phyloP scores from a whole-genome alignment of 495 filamentous ascomycete species.

The Talaromyces nanjingensis region DNA sequence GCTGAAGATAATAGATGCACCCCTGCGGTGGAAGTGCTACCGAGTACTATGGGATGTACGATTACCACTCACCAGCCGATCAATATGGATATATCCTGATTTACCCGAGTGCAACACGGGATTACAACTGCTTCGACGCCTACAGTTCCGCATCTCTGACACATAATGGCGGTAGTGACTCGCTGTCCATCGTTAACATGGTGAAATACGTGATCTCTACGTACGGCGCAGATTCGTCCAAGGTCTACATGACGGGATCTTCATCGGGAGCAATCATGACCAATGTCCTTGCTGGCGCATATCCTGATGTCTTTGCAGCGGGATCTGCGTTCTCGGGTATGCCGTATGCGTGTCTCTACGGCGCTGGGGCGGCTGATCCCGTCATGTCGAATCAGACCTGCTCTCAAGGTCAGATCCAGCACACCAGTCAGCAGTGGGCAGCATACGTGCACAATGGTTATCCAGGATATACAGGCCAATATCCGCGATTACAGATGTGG shows the following conservation, averaged over 20 bases:
- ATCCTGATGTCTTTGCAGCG: slow-evolving; percentile 52
- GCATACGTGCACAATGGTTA: slow-evolving; percentile 43
- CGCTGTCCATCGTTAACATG: slow-evolving; percentile 55
- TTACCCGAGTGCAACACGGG: slow-evolving; percentile 43
- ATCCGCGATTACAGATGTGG: slow-evolving; percentile 50
- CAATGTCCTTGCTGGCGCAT: slow-evolving; percentile 50
- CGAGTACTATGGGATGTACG: slow-evolving; percentile 41
- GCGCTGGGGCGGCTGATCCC: slow-evolving; percentile 11
- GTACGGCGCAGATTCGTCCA: slow-evolving; percentile 41
- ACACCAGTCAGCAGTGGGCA: slow-evolving; percentile 43
- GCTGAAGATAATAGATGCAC: slow-evolving; percentile 25
- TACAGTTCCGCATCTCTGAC: slow-evolving; percentile 44
- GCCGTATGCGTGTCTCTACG: slow-evolving; percentile 53
- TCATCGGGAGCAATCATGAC: slow-evolving; percentile 56
- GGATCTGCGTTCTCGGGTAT: slow-evolving; percentile 54
- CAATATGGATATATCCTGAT: slow-evolving; percentile 50
- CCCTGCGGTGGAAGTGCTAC: slow-evolving; percentile 32
- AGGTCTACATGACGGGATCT: slow-evolving; percentile 45
- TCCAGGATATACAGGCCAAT: slow-evolving; percentile 45
- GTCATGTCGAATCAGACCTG: slow-evolving; percentile 41
- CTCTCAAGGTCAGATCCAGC: slow-evolving; percentile 38
- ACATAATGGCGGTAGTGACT: slow-evolving; percentile 53
- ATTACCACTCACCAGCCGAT: slow-evolving; percentile 43
- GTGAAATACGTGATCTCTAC: slow-evolving; percentile 41
- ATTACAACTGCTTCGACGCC: slow-evolving; percentile 55